A percentile compares a stretch with the other conserved stretches of the same genome.
Conservation (phyloP, 495 filamentous ascomycete species). For the Letharia columbiana region DNA sequence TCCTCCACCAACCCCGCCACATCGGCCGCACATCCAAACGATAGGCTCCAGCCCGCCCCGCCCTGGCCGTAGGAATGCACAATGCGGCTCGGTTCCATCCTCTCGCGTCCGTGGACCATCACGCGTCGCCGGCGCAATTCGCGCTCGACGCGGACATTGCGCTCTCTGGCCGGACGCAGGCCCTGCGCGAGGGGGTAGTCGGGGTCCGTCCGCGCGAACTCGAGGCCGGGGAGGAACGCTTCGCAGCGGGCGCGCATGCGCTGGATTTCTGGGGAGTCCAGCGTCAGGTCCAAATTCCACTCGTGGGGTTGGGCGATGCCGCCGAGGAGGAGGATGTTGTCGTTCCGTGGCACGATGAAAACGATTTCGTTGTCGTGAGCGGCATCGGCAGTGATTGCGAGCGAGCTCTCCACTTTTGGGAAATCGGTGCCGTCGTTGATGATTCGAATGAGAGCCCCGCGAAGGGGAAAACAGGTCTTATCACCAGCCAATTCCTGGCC, state of each 20-base stretch:
- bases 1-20: slow-evolving; percentile 33
- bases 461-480: slow-evolving; percentile 37
- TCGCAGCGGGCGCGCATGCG: slow-evolving; percentile 41
- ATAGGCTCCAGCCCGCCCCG: slow-evolving; percentile 39
- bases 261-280: slow-evolving; percentile 35
- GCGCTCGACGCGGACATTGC: slow-evolving; percentile 39
- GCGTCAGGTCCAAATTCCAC: slow-evolving; percentile 36
- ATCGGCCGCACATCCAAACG: slow-evolving; percentile 39
- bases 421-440: slow-evolving; percentile 43
- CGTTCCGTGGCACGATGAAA: slow-evolving; percentile 45
- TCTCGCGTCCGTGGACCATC: not conserved
- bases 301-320: slow-evolving; percentile 35
- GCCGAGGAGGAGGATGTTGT: slow-evolving; percentile 42
- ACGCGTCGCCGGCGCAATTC: slow-evolving; percentile 29
- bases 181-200: slow-evolving; percentile 42
- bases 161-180: slow-evolving; percentile 34
- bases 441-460: slow-evolving; percentile 42
- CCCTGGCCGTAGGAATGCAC: slow-evolving; percentile 45
- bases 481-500: slow-evolving; percentile 34
- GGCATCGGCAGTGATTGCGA: slow-evolving; percentile 36
- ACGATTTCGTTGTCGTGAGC: slow-evolving; percentile 36
- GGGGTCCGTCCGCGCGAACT: slow-evolving; percentile 36
- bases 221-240: slow-evolving; percentile 36
- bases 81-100: slow-evolving; percentile 32
- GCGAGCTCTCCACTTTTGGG: slow-evolving; percentile 37